Conservation (phyloP, 192 early-diverging fungal genomes). For the Helicostylum pulchrum region DNA sequence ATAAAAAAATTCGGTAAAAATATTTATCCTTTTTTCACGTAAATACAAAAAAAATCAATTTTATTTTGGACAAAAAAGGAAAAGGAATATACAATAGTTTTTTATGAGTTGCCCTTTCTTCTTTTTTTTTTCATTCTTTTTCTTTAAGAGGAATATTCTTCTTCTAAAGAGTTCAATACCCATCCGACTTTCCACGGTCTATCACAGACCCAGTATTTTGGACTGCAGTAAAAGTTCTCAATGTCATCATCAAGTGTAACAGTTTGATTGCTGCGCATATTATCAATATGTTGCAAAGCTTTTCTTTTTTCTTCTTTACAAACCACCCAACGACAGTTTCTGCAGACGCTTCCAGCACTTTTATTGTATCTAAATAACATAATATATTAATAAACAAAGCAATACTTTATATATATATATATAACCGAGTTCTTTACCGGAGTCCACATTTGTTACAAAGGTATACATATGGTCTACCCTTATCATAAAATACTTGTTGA, state of each 20-base stretch:
- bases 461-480: constrained; percentile 35
- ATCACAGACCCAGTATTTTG: constrained; percentile 37
- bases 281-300: constrained; percentile 31
- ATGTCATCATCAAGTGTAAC: constrained; percentile 31
- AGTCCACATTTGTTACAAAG: constrained; percentile 44
- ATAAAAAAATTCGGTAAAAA: background rate
- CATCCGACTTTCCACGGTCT: constrained; percentile 40
- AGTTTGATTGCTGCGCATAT: constrained; percentile 22
- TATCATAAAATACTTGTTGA: constrained; percentile 24
- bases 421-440: constrained; percentile 20
- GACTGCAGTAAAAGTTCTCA: constrained; percentile 31
- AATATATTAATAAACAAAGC: background rate
- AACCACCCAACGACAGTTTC: constrained; percentile 36
- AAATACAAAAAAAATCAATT: background rate
- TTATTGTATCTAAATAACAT: constrained; percentile 38
- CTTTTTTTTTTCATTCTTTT: too few relatives aligned
- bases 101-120: background rate
- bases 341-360: constrained; percentile 32
- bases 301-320: constrained; percentile 41
- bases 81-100: background rate
- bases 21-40: background rate
- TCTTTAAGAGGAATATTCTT: background rate
- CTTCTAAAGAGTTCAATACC: constrained; percentile 20
- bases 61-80: background rate
- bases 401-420: background rate